phyloP scores from a whole-genome alignment of 371 early-diverging fungal genomes.

The Synchytrium microbalum region DNA sequence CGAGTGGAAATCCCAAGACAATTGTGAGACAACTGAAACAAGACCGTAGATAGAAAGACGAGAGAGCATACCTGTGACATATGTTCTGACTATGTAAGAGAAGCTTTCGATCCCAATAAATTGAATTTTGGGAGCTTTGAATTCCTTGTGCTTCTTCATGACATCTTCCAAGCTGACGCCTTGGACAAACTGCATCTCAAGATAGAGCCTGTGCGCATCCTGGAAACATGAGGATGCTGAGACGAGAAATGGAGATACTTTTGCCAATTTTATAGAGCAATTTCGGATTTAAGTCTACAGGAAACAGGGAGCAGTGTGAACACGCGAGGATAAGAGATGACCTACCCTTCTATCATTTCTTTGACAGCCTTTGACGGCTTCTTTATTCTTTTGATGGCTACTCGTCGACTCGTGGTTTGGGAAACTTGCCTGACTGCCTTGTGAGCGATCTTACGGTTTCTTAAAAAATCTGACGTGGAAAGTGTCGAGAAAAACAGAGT shows the following conservation, averaged over 20 bases:
- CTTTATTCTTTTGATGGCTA: constrained; percentile 39
- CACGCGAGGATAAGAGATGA: neutral
- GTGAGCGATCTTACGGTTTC: too few species aligned
- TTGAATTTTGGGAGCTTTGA: constrained; percentile 32
- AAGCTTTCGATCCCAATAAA: constrained; percentile 51
- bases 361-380: constrained; percentile 17
- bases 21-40: too few species aligned
- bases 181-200: constrained; percentile 59
- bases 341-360: neutral
- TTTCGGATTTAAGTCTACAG: too few species aligned
- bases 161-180: constrained; percentile 52
- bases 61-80: constrained; percentile 48
- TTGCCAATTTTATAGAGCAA: neutral
- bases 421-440: too few species aligned
- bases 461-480: too few species aligned
- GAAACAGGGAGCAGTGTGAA: neutral
- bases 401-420: constrained; percentile 35
- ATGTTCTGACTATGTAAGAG: constrained; percentile 39
- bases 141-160: constrained; percentile 9
- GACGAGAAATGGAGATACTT: constrained; percentile 26
- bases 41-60: too few species aligned
- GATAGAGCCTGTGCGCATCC: constrained; percentile 41
- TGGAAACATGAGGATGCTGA: constrained; percentile 40
- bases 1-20: too few species aligned
- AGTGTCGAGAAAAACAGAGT: too few species aligned